Evolutionary conservation across 495 filamentous ascomycete species (phyloP).

Genomic region (Tuber indicum): DNA sequence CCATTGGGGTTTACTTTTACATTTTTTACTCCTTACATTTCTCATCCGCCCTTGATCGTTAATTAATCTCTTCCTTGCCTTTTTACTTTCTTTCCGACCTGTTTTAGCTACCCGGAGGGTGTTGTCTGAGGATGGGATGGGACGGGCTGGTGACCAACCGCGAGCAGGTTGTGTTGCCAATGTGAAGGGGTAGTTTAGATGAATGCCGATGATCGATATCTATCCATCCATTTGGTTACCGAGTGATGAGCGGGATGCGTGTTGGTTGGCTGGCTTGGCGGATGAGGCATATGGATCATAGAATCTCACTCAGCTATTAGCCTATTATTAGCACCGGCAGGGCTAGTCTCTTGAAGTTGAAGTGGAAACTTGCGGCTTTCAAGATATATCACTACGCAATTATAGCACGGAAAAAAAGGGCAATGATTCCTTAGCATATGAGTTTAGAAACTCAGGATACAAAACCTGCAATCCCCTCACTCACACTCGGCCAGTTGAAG

Average conservation of each 20-base stretch:
- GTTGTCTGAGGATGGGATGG: not conserved
- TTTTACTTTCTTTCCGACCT: not conserved
- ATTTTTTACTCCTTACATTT: not conserved
- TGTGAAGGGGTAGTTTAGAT: not conserved
- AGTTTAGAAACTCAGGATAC: too few relatives aligned
- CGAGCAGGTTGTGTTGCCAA: not conserved
- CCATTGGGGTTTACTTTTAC: conserved; percentile 15
- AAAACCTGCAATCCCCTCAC: too few relatives aligned
- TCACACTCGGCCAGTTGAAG: too few relatives aligned
- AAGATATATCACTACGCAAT: not conserved
- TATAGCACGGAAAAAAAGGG: too few relatives aligned
- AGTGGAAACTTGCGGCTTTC: not conserved
- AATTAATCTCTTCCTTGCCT: not conserved
- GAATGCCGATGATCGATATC: not conserved
- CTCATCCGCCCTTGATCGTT: not conserved
- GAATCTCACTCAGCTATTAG: not conserved
- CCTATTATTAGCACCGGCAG: not conserved
- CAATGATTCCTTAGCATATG: too few relatives aligned
- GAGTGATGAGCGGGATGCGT: not conserved
- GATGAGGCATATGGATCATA: not conserved
- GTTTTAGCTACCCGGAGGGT: not conserved
- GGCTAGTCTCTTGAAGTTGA: not conserved
- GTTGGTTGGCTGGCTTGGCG: not conserved
- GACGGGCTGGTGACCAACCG: not conserved
- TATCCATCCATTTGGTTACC: not conserved